Evolutionary conservation across 1,284 basidiomycete genomes (phyloP), one percentile per base, ranked within the genome.

Genomic region (Veloboletus limbatus): DNA sequence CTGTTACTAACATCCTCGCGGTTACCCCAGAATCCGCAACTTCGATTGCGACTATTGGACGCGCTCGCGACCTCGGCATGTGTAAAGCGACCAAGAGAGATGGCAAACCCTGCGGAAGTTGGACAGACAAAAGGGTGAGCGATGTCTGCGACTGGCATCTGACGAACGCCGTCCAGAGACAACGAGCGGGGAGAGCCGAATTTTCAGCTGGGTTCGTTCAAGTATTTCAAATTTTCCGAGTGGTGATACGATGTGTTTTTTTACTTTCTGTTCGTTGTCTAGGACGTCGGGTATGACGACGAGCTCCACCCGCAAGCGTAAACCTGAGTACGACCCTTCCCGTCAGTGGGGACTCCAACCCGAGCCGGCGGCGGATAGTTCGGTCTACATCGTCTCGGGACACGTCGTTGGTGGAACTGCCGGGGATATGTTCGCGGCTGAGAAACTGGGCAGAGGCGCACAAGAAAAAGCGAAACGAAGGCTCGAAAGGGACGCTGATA

Each of bases 71-170:
- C 64, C 76, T 97, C 2, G 89, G 91, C 0, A 82, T 82, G 69
- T 99, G 96, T 62, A 73, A 72, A 2, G 91, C 89, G 6, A 63
- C 75, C 32, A 86, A 84, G 60, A 77, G 80, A 33, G 91, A 97
- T 50, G 93, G 93, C 2, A 84, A 85, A 43, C 61, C 76, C 1
- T 98, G 96, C 59, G 80, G 79, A 9, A 78, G 81, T 36, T 98
- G 94, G 93, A 88, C 85, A 45, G 94, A 97, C 68, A 84, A 82
- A 69, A 82, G 81, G 46, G 78, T 85, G 49, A 85, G 85, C 54
- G 81, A 85, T 16, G 83, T 89, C 8, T 98, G 95, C 67, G 92
- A 97, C 39, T 97, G 81, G 66, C 95, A 97, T 68, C 68, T 96
- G 22, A 83, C 90, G 52, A 73, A 76, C 16, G 88, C 91, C 0